Evolutionary conservation across 179 eudicot genomes (phyloP).

Genomic region (Actinidia arguta): DNA sequence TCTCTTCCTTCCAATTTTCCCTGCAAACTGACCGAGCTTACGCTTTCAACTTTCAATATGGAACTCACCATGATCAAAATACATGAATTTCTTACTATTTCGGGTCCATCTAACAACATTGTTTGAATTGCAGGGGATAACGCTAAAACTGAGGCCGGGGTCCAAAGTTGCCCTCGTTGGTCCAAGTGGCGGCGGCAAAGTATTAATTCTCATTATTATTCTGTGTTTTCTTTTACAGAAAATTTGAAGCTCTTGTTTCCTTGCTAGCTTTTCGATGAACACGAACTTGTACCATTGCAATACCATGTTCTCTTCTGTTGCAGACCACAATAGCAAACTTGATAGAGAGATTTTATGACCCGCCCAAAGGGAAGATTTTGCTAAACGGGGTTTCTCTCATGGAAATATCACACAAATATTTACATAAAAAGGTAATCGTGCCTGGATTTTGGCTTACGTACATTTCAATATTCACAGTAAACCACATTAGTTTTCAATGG

Average conservation of each 20-base stretch:
- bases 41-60: neutral
- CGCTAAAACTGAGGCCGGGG: conserved; percentile 70
- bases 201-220: conserved; percentile 26
- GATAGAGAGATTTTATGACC: conserved; percentile 91
- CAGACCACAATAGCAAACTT: conserved; percentile 95
- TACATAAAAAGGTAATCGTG: conserved; percentile 73
- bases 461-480: neutral
- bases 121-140: conserved; percentile 63
- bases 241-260: neutral
- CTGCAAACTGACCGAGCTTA: conserved; percentile 4
- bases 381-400: conserved; percentile 75
- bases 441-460: neutral
- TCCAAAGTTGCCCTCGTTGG: conserved; percentile 93
- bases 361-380: conserved; percentile 72
- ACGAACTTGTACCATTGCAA: conserved; percentile 4
- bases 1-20: neutral
- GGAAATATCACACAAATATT: conserved; percentile 75
- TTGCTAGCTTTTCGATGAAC: neutral
- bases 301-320: neutral
- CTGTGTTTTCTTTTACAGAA: neutral
- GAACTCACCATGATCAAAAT: neutral
- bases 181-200: conserved; percentile 98
- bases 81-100: neutral
- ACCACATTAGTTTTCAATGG: neutral
- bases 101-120: neutral